phyloP scores from a whole-genome alignment of 2,329 filamentous ascomycete species.

The Botryotinia narcissicola region DNA sequence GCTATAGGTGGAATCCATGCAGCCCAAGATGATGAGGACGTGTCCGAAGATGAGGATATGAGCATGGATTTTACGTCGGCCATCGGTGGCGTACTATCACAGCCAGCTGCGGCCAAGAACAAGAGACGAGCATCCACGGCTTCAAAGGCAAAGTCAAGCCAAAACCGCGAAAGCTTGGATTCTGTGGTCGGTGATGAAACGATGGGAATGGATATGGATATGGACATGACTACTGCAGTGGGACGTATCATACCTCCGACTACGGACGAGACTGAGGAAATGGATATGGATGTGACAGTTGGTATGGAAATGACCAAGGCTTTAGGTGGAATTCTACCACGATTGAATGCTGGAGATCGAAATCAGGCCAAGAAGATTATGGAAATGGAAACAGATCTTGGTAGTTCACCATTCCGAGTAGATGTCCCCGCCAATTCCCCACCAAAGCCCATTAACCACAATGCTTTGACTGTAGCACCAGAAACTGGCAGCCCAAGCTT shows the following conservation, averaged over 20 bases:
- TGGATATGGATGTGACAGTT: conserved; percentile 42
- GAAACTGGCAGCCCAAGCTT: conserved; percentile 55
- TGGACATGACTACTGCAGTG: conserved; percentile 46
- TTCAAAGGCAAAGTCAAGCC: conserved; percentile 20
- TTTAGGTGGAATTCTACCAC: conserved; percentile 53
- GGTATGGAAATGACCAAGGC: conserved; percentile 65
- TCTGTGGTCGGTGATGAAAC: conserved; percentile 36
- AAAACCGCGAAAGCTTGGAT: conserved; percentile 41
- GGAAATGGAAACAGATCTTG: conserved; percentile 55
- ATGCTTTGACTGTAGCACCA: conserved; percentile 43
- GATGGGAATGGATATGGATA: conserved; percentile 28
- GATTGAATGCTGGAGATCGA: conserved; percentile 42
- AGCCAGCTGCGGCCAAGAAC: conserved; percentile 39
- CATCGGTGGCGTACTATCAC: conserved; percentile 53
- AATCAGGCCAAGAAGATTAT: conserved; percentile 54
- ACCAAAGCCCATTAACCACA: conserved; percentile 38
- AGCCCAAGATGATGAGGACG: conserved; percentile 36
- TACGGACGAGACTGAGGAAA: conserved; percentile 44
- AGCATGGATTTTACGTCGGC: conserved; percentile 76
- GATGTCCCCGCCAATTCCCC: conserved; percentile 40
- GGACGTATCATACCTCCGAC: conserved; percentile 45
- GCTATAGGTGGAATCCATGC: conserved; percentile 53
- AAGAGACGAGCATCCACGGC: conserved; percentile 27
- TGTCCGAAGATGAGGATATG: conserved; percentile 60
- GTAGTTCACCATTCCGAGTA: conserved; percentile 45